Percentiles rank a stretch among this genome's conserved stretches.
These are phyloP conservation scores for Penicillium robsamsonii DNA, from an alignment of 495 filamentous ascomycete species.

Conservation along the genomic window DNA sequence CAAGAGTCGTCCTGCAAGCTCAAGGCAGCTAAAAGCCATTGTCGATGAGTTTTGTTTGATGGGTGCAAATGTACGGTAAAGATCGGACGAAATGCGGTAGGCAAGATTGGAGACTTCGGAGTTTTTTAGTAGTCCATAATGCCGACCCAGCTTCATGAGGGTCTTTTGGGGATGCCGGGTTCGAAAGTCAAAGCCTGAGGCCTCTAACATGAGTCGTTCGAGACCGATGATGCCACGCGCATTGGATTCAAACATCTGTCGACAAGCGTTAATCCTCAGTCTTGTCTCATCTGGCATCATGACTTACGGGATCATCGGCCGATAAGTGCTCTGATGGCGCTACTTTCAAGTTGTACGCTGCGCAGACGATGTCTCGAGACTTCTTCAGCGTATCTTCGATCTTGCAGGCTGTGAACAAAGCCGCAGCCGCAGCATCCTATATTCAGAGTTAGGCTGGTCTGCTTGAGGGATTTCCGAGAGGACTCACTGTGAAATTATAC, in stretches of 20 bases:
- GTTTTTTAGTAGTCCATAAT: conserved; percentile 48
- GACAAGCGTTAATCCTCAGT: conserved; percentile 3
- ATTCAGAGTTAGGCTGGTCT: conserved; percentile 14
- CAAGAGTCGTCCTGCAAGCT: conserved; percentile 70
- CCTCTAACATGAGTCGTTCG: conserved; percentile 92
- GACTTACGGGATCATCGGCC: conserved; percentile 72
- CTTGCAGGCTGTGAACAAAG: conserved; percentile 91
- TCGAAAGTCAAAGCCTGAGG: conserved; percentile 91
- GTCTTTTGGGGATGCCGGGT: conserved; percentile 82
- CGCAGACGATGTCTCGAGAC: conserved; percentile 86
- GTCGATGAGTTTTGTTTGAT: conserved; percentile 80
- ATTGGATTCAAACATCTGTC: conserved; percentile 71
- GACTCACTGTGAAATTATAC: conserved; percentile 55
- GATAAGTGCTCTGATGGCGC: conserved; percentile 69
- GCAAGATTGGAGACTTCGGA: conserved; percentile 59
- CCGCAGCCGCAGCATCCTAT: conserved; percentile 81
- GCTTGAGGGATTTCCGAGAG: neutral
- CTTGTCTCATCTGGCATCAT: neutral
- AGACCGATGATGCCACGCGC: conserved; percentile 79
- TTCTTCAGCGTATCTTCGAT: conserved; percentile 98
- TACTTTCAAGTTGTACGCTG: conserved; percentile 79
- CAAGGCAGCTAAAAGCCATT: conserved; percentile 77
- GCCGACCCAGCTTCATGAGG: conserved; percentile 68
- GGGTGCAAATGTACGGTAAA: conserved; percentile 89
- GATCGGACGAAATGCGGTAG: conserved; percentile 79